Evolutionary conservation across 228 moss, liverwort and hornwort species (phyloP), one percentile per base, ranked within the genome.

Genomic region (Sphagnum fallax): DNA sequence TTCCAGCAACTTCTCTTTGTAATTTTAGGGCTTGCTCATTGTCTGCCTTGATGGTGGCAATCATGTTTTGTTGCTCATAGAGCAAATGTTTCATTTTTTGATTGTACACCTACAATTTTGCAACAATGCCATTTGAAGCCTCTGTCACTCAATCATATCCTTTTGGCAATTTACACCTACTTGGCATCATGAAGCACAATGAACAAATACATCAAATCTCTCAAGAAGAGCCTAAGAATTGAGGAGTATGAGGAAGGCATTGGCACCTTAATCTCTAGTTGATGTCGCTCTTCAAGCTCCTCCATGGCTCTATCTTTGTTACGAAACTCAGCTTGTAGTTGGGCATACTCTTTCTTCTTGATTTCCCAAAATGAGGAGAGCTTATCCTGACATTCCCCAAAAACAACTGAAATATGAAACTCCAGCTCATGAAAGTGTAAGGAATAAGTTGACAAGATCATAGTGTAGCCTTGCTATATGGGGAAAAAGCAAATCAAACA

Each of bases 331-430:
- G 84, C 90, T 14, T 61, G 65, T 0, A 91, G 80, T 52, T 67
- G 83, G 1, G 90, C 83, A 76, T 98, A 90, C 5, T 98, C 93
- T 69, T 91, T 88, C 74, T 84, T 91, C 68, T 93, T 93, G 15
- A 93, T 79, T 66, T 98, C 89, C 97, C 91, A 97, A 66, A 97
- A 93, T 13, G 88, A 86, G 4, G 82, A 82, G 6, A 93, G 80
- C 50, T 93, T 93, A 53, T 97, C 97, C 91, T 97, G 10, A 47
- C 57, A 6, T 48, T 49, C 48, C 9, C 5, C 10, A 67, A 32
- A 11, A 47, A 52, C 48, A 49, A 15, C 50, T 9, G 50, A 47
- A 67, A 67, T 16, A 8, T 9, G 49, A 10, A 47, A 9, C 4
- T 9, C 4, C 11, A 11, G 10, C 10, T 8, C 10, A 49, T 47